Evolutionary conservation across 140 eudicot genomes (phyloP), one percentile per base, ranked within the genome.

Genomic region (Anethum foeniculum): DNA sequence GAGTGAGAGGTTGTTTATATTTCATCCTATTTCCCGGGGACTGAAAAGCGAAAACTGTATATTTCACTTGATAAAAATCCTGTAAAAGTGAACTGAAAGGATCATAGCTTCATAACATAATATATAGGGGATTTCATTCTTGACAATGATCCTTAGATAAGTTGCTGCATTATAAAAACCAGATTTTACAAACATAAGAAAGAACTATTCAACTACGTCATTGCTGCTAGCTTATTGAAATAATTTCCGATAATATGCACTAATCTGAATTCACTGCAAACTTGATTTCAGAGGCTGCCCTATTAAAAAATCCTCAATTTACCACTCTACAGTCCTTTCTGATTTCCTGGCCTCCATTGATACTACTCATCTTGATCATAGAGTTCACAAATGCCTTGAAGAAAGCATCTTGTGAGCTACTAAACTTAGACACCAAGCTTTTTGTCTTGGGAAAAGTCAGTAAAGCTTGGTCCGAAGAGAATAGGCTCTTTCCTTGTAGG

Each of bases 361-460:
- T 74, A 85, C 95, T 89, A 80, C 98, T 91, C 98, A 93, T 87
- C 89, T 91, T 93, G 91, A 93, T 91, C 98, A 93, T 84, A 43
- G 97, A 89, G 75, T 91, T 90, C 3, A 77, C 88, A 80, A 93
- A 91, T n/a, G 91, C 98, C 64, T 86, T 85, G 19, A 76, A 83
- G 80, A 91, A 93, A 34, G 93, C 93, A 51, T 84, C 82, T 78
- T 87, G 83, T 46, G 98, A 89, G 84, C 72, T 80, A 0, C 97
- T 92, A 87, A 84, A 93, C 79, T 86, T 85, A 4, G 86, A 82
- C 11, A 93, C 97, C 86, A 91, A 79, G n/a, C 52, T 68, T 87
- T 83, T 91, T 32, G 95, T 91, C 81, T 86, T 86, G 0, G 95
- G 90, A 74, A 71, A 76, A 81, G 85, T 64, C 56, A 93, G 92